Percentiles rank a stretch among this genome's conserved stretches.
Conservation (phyloP, 768 basidiomycete species). For the Tylopilus balloui region DNA sequence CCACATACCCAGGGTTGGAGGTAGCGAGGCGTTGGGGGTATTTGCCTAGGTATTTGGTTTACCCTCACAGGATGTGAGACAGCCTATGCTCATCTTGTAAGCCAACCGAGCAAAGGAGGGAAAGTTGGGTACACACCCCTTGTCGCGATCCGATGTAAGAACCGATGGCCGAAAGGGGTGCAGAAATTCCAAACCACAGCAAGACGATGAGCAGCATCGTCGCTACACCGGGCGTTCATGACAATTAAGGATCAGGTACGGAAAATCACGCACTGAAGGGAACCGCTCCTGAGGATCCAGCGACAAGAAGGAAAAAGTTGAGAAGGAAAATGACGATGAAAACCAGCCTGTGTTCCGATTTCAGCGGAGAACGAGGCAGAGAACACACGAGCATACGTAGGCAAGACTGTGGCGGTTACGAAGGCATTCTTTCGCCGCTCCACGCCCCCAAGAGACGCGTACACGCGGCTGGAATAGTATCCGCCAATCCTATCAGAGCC, state of each 20-base stretch:
- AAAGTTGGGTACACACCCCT: conserved; percentile 51
- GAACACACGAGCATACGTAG: conserved; percentile 53
- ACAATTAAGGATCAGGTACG: neutral
- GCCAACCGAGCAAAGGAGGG: neutral
- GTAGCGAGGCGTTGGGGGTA: conserved; percentile 84
- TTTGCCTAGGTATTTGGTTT: conserved; percentile 93
- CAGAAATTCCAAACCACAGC: conserved; percentile 92
- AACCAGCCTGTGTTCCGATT: conserved; percentile 50
- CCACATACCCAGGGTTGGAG: conserved; percentile 69
- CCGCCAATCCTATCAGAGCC: conserved; percentile 63
- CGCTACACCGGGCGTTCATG: conserved; percentile 36
- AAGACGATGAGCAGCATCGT: conserved; percentile 82
- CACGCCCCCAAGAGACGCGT: conserved; percentile 66
- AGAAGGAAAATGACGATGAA: conserved; percentile 87
- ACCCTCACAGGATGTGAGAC: conserved; percentile 83
- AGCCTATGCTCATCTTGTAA: conserved; percentile 39
- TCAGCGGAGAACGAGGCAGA: conserved; percentile 6
- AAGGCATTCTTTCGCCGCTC: conserved; percentile 80
- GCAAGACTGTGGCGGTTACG: conserved; percentile 82
- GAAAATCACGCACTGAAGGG: conserved; percentile 68
- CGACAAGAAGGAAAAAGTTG: conserved; percentile 80
- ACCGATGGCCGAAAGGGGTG: conserved; percentile 82
- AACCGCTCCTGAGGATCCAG: conserved; percentile 90
- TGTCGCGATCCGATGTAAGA: conserved; percentile 83
- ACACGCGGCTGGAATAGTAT: conserved; percentile 81